These are phyloP conservation scores for Elsinoe fawcettii DNA, from an alignment of 2,329 filamentous ascomycete species.

Conservation along the genomic window DNA sequence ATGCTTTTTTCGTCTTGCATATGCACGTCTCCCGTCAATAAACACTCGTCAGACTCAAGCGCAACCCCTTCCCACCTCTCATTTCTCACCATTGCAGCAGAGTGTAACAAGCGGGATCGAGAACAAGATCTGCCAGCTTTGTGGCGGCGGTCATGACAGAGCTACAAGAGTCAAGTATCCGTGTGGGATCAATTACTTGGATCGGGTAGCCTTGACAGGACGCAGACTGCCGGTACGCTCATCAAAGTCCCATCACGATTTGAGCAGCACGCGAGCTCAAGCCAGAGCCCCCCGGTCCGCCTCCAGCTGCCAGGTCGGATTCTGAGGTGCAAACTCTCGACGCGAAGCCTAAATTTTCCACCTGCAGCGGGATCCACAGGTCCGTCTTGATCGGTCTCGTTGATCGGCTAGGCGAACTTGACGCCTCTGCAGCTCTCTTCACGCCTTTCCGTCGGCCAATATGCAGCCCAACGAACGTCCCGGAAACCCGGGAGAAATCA, in stretches of 20 bases:
- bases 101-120: slow-evolving; percentile 9
- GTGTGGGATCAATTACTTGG: background rate
- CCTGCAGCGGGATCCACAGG: slow-evolving; percentile 12
- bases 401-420: slow-evolving; percentile 10
- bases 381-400: slow-evolving; percentile 9
- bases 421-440: background rate
- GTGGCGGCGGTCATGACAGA: background rate
- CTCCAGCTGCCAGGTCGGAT: background rate
- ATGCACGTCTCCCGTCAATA: slow-evolving; percentile 8
- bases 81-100: background rate
- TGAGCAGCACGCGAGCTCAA: background rate
- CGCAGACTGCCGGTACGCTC: background rate
- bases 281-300: background rate
- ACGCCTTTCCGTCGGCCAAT: background rate
- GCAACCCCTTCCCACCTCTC: background rate
- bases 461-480: slow-evolving; percentile 6
- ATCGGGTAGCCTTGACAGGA: background rate
- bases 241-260: background rate
- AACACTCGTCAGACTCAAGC: slow-evolving; percentile 1
- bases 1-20: slow-evolving; percentile 9
- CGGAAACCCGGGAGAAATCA: slow-evolving; percentile 10
- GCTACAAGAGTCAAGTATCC: background rate
- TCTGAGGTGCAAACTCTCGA: background rate
- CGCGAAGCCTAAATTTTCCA: background rate
- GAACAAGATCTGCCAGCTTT: slow-evolving; percentile 1